phyloP scores from a whole-genome alignment of 108 stramenopile genomes.

The Nitzschia putrida region DNA sequence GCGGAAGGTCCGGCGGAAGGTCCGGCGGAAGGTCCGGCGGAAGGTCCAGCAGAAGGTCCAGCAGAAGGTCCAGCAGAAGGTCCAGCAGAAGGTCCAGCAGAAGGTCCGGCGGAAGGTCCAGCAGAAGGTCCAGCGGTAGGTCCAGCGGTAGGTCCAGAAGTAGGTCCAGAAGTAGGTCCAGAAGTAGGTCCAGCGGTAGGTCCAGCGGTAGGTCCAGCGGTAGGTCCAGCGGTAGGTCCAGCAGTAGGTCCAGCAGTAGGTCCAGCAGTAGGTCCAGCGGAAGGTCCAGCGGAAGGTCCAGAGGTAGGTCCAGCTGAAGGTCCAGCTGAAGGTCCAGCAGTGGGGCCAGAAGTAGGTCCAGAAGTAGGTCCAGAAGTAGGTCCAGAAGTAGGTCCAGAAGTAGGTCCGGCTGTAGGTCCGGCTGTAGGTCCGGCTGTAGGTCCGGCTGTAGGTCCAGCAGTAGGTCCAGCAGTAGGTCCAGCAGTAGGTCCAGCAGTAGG shows the following conservation, averaged over 20 bases:
- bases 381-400: conserved; percentile 18
- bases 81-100: conserved; percentile 3
- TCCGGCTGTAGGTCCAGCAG: conserved; percentile 11
- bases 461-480: conserved; percentile 15
- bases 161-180: conserved; percentile 2
- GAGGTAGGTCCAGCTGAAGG: too few relatives aligned
- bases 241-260: too few relatives aligned
- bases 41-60: conserved; percentile 18
- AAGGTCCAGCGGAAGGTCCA: too few relatives aligned
- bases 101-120: conserved; percentile 9
- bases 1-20: conserved; percentile 10
- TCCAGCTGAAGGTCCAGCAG: too few relatives aligned
- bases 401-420: conserved; percentile 13
- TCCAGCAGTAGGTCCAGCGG: too few relatives aligned
- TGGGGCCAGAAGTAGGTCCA: neutral
- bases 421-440: conserved; percentile 20
- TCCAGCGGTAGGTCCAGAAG: too few relatives aligned
- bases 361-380: conserved; percentile 11
- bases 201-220: neutral
- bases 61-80: conserved; percentile 15
- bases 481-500: conserved; percentile 7
- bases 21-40: neutral
- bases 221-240: neutral
- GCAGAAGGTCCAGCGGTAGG: too few relatives aligned
- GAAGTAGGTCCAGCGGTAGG: neutral